Conservation (phyloP, 441 rosid species). For the Gossypium aridum region DNA sequence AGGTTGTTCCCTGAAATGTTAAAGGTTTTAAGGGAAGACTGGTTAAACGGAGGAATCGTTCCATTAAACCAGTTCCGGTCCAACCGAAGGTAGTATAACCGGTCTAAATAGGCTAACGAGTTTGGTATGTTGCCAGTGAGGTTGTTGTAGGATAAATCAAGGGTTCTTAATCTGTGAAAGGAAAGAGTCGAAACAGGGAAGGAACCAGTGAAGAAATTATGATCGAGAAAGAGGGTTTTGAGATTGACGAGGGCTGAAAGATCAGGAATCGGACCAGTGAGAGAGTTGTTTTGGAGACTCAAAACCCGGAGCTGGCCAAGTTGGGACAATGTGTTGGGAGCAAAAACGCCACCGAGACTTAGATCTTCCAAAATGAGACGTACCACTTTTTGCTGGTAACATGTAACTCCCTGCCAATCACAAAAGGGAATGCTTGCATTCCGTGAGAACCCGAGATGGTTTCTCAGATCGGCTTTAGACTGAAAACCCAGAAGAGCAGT, state of each 20-base stretch:
- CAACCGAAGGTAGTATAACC: slow-evolving; percentile 56
- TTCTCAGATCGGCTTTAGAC: slow-evolving; percentile 57
- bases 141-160: slow-evolving; percentile 59
- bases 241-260: slow-evolving; percentile 61
- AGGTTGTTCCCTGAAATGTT: slow-evolving; percentile 71
- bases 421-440: slow-evolving; percentile 45
- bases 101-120: slow-evolving; percentile 32
- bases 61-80: slow-evolving; percentile 63
- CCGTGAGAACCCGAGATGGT: slow-evolving; percentile 34
- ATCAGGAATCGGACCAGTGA: slow-evolving; percentile 72
- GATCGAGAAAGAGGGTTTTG: slow-evolving; percentile 61
- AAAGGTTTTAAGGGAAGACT: slow-evolving; percentile 55
- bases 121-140: slow-evolving; percentile 57
- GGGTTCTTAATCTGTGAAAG: slow-evolving; percentile 57
- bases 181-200: slow-evolving; percentile 54
- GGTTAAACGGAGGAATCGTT: slow-evolving; percentile 64
- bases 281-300: slow-evolving; percentile 68
- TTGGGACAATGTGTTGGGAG: slow-evolving; percentile 49
- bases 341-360: slow-evolving; percentile 59
- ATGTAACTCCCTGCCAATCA: slow-evolving; percentile 72
- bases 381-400: slow-evolving; percentile 51
- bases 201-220: slow-evolving; percentile 56
- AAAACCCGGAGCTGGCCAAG: slow-evolving; percentile 89
- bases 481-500: slow-evolving; percentile 62
- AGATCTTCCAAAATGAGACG: slow-evolving; percentile 50